Conservation (phyloP, 345 rosid species). For the Euphorbia pulcherrima region DNA sequence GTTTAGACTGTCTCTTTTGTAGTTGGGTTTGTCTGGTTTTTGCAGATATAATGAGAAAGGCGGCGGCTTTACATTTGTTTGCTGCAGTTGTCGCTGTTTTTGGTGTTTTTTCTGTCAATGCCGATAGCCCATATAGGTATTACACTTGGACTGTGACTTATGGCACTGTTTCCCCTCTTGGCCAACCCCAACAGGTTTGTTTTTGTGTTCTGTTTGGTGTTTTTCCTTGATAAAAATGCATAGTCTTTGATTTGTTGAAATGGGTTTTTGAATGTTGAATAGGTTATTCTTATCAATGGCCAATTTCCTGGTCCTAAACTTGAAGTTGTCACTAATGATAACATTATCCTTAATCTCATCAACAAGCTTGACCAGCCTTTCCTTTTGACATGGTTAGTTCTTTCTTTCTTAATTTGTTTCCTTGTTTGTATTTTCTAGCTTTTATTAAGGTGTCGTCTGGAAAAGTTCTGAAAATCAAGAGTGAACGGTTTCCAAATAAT, state of each 20-base stretch:
- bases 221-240: slow-evolving; percentile 1
- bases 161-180: slow-evolving; percentile 72
- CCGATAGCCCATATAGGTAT: slow-evolving; percentile 72
- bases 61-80: slow-evolving; percentile 11
- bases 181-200: slow-evolving; percentile 65
- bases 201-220: background rate
- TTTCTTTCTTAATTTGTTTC: background rate
- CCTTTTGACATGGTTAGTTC: slow-evolving; percentile 76
- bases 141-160: slow-evolving; percentile 90
- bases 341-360: slow-evolving; percentile 78
- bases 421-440: too few relatives aligned
- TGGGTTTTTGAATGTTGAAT: slow-evolving; percentile 8
- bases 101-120: slow-evolving; percentile 43
- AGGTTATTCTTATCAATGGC: slow-evolving; percentile 95
- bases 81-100: slow-evolving; percentile 39
- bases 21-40: slow-evolving; percentile 5
- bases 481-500: too few relatives aligned
- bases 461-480: too few relatives aligned
- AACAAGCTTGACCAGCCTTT: slow-evolving; percentile 94
- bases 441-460: too few relatives aligned
- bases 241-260: background rate
- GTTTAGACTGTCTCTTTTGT: background rate
- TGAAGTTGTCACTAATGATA: slow-evolving; percentile 89
- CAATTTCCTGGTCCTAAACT: slow-evolving; percentile 96
- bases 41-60: slow-evolving; percentile 21